phyloP scores from a whole-genome alignment of 1,139 yeast species.

The Yamadazyma membranifaciens region DNA sequence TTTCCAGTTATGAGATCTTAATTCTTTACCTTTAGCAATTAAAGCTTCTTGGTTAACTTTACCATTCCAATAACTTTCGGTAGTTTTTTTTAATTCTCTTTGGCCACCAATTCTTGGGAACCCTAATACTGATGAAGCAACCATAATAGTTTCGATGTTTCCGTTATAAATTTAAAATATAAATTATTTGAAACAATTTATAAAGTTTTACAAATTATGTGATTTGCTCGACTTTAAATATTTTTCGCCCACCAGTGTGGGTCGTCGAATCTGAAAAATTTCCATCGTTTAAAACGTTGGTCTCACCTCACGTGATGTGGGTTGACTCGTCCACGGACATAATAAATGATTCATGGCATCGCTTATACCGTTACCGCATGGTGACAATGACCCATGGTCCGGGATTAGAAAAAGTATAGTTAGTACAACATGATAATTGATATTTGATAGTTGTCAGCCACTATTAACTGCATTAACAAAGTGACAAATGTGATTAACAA shows the following conservation, averaged over 20 bases:
- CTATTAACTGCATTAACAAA: too few species aligned
- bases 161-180: not conserved
- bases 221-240: conserved; percentile 1
- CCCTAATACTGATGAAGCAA: conserved; percentile 94
- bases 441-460: too few species aligned
- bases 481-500: too few species aligned
- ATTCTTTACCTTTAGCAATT: conserved; percentile 88
- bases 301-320: conserved; percentile 3
- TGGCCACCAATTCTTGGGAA: conserved; percentile 99
- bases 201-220: not conserved
- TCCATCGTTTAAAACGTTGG: conserved; percentile 2
- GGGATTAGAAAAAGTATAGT: not conserved
- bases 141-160: conserved; percentile 55
- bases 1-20: conserved; percentile 97
- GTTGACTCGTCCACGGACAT: conserved; percentile 5
- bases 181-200: too few species aligned
- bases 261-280: not conserved
- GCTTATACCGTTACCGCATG: too few species aligned
- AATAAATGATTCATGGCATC: too few species aligned
- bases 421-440: too few species aligned
- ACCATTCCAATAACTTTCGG: conserved; percentile 98
- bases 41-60: conserved; percentile 86
- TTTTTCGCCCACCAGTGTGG: conserved; percentile 4
- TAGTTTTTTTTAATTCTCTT: conserved; percentile 98
- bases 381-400: too few species aligned